phyloP scores from a whole-genome alignment of 208 protist species.

The Leishmania tarentolae region DNA sequence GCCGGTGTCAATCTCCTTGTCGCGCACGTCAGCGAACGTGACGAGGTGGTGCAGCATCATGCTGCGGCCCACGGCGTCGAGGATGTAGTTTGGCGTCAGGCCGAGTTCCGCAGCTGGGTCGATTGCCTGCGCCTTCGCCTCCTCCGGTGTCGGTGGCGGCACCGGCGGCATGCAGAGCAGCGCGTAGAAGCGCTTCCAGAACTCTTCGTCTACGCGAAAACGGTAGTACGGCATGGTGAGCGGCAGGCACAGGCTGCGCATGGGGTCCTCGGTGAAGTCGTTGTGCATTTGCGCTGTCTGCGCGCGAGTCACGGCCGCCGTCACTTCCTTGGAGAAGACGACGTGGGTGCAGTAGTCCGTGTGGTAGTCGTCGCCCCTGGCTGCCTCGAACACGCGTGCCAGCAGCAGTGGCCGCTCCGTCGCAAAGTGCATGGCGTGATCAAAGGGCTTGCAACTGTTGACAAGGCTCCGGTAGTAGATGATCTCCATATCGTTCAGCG shows the following conservation, averaged over 20 bases:
- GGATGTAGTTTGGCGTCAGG: slow-evolving; percentile 70
- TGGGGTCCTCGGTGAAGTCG: slow-evolving; percentile 76
- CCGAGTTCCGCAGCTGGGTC: slow-evolving; percentile 54
- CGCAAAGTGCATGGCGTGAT: slow-evolving; percentile 46
- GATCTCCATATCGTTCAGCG: slow-evolving; percentile 84
- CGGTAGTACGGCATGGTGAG: slow-evolving; percentile 77
- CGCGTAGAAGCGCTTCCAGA: slow-evolving; percentile 77
- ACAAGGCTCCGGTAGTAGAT: slow-evolving; percentile 75
- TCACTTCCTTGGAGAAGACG: slow-evolving; percentile 82
- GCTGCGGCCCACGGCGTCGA: slow-evolving; percentile 83
- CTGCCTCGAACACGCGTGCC: slow-evolving; percentile 60
- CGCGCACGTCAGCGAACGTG: slow-evolving; percentile 57
- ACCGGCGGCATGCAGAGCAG: slow-evolving; percentile 81
- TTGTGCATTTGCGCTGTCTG: slow-evolving; percentile 64
- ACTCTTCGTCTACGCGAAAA: slow-evolving; percentile 59
- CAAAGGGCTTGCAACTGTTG: slow-evolving; percentile 61
- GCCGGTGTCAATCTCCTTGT: slow-evolving; percentile 66
- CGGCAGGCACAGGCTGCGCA: slow-evolving; percentile 72
- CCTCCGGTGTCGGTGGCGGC: slow-evolving; percentile 41
- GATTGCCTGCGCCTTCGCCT: slow-evolving; percentile 21
- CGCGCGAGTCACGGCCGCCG: slow-evolving; percentile 66
- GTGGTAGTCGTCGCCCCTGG: slow-evolving; percentile 51
- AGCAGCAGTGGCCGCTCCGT: slow-evolving; percentile 64
- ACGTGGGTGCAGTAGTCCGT: slow-evolving; percentile 66
- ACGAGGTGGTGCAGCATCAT: slow-evolving; percentile 87